phyloP scores from a whole-genome alignment of 257 asterid species.

The Solanum bulbocastanum region DNA sequence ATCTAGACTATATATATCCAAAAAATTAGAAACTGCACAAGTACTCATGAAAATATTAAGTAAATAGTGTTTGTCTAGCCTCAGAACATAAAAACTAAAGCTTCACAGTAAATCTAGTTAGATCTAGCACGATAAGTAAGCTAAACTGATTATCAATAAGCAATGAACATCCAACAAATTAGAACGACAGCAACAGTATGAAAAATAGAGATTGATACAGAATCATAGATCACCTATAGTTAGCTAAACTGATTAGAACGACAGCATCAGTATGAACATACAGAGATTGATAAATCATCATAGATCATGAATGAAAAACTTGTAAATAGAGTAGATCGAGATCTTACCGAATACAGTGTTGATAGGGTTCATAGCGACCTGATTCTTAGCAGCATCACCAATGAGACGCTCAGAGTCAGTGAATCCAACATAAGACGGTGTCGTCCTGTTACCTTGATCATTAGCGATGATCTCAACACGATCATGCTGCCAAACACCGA shows the following conservation, averaged over 20 bases:
- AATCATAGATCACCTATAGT: not conserved
- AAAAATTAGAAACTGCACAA: accelerated
- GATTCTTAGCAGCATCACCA: slow-evolving; percentile 33
- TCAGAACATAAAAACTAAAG: not conserved
- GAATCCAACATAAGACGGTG: slow-evolving; percentile 28
- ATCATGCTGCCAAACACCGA: not conserved
- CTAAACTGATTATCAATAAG: not conserved
- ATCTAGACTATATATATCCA: not conserved
- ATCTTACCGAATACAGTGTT: not conserved
- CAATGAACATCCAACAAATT: not conserved
- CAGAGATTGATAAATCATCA: not conserved
- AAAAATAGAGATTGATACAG: not conserved
- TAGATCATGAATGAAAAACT: not conserved
- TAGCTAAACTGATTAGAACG: not conserved
- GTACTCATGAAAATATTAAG: not conserved
- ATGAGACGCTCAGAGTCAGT: slow-evolving; percentile 27
- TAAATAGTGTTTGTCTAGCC: not conserved
- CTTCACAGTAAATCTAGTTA: not conserved
- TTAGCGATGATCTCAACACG: not conserved
- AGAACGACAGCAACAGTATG: not conserved
- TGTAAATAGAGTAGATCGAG: not conserved
- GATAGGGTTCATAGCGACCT: slow-evolving; percentile 3
- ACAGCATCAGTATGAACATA: not conserved
- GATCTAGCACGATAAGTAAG: not conserved
- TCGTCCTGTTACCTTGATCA: slow-evolving; percentile 2